These are phyloP conservation scores for Serendipita sp. DNA, from an alignment of 768 basidiomycete species.

Conservation along the genomic window DNA sequence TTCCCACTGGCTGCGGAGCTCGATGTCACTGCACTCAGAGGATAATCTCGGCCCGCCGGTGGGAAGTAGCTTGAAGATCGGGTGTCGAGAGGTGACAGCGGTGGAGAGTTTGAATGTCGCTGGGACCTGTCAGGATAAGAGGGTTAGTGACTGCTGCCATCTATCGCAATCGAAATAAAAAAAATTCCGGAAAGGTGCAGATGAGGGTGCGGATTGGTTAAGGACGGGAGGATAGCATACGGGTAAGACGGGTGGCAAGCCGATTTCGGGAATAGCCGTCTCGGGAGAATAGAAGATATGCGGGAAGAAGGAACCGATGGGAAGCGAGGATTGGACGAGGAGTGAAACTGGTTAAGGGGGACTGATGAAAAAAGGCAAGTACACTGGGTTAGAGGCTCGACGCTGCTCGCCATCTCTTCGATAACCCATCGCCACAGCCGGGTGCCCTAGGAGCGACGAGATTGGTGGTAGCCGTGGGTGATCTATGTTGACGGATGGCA, in stretches of 20 bases:
- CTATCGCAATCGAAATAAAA: not conserved
- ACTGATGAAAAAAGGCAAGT: not conserved
- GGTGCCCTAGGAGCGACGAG: not conserved
- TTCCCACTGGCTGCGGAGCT: not conserved
- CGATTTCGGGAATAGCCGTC: too few species aligned
- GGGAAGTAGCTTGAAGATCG: constrained; percentile 2
- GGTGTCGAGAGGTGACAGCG: constrained; percentile 3
- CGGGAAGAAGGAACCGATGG: too few species aligned
- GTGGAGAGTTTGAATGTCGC: constrained; percentile 4
- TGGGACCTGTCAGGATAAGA: not conserved
- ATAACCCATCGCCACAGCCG: not conserved
- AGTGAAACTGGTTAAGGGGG: not conserved
- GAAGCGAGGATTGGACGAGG: not conserved
- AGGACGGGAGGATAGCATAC: too few species aligned
- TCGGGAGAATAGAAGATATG: too few species aligned
- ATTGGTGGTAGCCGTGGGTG: not conserved
- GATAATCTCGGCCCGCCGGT: not conserved
- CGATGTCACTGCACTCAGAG: constrained; percentile 1
- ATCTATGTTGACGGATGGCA: too few species aligned
- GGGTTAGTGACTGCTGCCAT: not conserved
- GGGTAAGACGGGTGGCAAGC: too few species aligned
- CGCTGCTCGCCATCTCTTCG: not conserved
- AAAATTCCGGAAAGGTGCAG: not conserved
- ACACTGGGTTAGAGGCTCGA: not conserved
- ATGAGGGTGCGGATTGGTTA: too few species aligned